Base-by-base conservation (phyloP, 495 filamentous ascomycete genomes). In the Penicillium riverlandense region DNA sequence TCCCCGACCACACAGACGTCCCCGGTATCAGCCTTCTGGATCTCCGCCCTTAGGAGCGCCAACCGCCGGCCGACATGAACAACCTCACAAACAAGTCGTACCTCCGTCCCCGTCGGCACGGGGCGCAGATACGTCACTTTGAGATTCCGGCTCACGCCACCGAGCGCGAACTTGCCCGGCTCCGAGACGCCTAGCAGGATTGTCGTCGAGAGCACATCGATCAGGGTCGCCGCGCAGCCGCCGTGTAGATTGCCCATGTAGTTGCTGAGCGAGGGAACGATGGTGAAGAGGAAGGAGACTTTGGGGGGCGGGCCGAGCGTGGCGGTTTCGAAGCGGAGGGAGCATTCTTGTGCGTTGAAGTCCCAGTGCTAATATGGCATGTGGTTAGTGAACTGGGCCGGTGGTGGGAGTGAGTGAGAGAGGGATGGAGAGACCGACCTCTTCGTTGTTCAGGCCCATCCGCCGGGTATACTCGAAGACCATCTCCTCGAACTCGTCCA, bases 61-160 rank as follows among this genome's bases (percentile, higher is more conserved):
- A 87, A 48, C 38, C 75, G 57, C 54, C 70, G 72, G 8, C 86
- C 86, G 8, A 78, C 70, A 56, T 80, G 72, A 1, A 88, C 63
- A 4, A 86, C 57, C 58, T 84, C 79, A 52, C 77, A 79, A 38
- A 77, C 71, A 27, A 90, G 53, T 30, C 71, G 50, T 7, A 81
- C 61, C 30, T 66, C 61, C 4, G 61, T 65, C 6, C 77, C 80
- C 16, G 58, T 44, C 0, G 75, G 74, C 10, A 77, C 67, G 4
- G 84, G 84, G 1, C 83, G 70, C 34, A 88, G 54, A 58, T 85
- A 90, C 0, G 83, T 85, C 8, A 82, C 67, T 47, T 76, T 80
- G 29, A 90, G 61, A 12, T 80, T 82, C 22, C 84, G 72, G 49
- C 70, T 81, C 2, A 88, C 82, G 9, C 86, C 84, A n/a, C 75